A percentile compares a stretch with the other conserved stretches of the same genome.
These are phyloP conservation scores for Elsinoe necatrix DNA, from an alignment of 2,329 filamentous ascomycete species.

Conservation along the genomic window DNA sequence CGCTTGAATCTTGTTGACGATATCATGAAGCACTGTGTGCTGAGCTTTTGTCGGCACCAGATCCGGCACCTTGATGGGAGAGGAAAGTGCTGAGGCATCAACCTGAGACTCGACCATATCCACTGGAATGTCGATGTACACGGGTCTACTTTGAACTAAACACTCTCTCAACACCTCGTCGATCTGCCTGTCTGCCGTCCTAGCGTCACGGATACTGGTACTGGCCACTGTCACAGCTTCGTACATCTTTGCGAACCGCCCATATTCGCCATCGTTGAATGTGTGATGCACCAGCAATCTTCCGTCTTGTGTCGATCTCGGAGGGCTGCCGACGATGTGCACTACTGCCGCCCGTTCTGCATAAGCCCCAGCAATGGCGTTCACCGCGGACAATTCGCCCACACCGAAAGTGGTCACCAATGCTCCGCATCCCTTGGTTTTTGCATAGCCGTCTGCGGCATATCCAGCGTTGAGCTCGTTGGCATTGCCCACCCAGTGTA, in stretches of 20 bases:
- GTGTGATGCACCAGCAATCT: constrained; percentile 25
- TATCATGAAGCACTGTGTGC: constrained; percentile 14
- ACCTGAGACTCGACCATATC: constrained; percentile 21
- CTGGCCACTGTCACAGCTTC: constrained; percentile 24
- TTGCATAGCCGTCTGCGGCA: constrained; percentile 71
- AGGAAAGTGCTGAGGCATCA: constrained; percentile 15
- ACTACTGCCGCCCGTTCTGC: constrained; percentile 63
- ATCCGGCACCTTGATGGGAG: constrained; percentile 10
- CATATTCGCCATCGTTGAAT: constrained; percentile 23
- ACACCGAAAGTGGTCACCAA: constrained; percentile 70
- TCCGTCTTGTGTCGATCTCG: constrained; percentile 20
- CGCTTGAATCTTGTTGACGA: constrained; percentile 14
- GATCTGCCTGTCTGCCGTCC: constrained; percentile 23
- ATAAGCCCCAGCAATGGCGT: constrained; percentile 65
- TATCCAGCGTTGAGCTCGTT: constrained; percentile 43
- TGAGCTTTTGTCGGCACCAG: constrained; percentile 16
- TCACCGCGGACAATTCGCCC: constrained; percentile 59
- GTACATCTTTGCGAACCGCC: constrained; percentile 24
- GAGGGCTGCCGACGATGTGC: constrained; percentile 50
- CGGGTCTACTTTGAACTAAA: constrained; percentile 22
- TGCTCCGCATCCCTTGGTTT: constrained; percentile 61
- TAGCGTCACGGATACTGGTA: constrained; percentile 21
- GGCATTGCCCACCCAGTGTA: constrained; percentile 32
- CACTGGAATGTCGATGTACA: constrained; percentile 24
- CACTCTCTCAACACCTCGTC: constrained; percentile 24